phyloP scores from a whole-genome alignment of 768 basidiomycete species.

The Glaciozyma martinii region DNA sequence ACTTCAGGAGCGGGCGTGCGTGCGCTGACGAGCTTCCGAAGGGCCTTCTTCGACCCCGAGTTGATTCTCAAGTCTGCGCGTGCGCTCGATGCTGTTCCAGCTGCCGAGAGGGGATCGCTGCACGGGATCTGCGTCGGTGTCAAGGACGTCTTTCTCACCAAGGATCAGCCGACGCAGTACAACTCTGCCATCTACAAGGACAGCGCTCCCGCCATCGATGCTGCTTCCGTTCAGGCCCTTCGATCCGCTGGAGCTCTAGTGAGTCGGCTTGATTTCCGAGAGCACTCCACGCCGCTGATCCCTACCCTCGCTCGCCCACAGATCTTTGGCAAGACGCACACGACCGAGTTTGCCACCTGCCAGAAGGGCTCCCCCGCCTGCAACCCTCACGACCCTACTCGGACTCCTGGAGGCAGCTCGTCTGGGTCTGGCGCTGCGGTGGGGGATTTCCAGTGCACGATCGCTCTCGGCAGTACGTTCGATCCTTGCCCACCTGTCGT shows the following conservation, averaged over 20 bases:
- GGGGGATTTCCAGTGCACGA: conserved; percentile 37
- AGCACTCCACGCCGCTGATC: neutral
- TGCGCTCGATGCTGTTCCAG: conserved; percentile 27
- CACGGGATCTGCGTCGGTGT: conserved; percentile 36
- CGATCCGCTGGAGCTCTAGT: conserved; percentile 37
- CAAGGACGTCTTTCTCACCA: conserved; percentile 36
- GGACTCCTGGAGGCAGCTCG: conserved; percentile 38
- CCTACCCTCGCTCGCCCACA: too few relatives aligned
- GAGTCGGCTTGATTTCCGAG: conserved; percentile 26
- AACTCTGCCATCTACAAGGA: conserved; percentile 36
- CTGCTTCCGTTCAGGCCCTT: conserved; percentile 30
- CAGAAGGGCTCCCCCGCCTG: conserved; percentile 24
- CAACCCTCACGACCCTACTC: conserved; percentile 35
- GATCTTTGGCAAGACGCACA: conserved; percentile 30
- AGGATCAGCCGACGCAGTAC: conserved; percentile 39
- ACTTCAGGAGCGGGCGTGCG: neutral
- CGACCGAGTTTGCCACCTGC: conserved; percentile 37
- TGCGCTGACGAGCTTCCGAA: neutral
- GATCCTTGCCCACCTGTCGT: neutral
- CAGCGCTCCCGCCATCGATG: conserved; percentile 32
- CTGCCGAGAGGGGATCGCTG: conserved; percentile 30
- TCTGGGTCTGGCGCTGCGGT: conserved; percentile 39
- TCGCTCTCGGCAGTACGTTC: conserved; percentile 36
- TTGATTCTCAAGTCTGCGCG: conserved; percentile 27
- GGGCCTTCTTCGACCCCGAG: conserved; percentile 32